A percentile compares a stretch with the other conserved stretches of the same genome.
These are phyloP conservation scores for Ensete glaucum DNA, from an alignment of 176 grass and related monocot genomes.

Conservation along the genomic window DNA sequence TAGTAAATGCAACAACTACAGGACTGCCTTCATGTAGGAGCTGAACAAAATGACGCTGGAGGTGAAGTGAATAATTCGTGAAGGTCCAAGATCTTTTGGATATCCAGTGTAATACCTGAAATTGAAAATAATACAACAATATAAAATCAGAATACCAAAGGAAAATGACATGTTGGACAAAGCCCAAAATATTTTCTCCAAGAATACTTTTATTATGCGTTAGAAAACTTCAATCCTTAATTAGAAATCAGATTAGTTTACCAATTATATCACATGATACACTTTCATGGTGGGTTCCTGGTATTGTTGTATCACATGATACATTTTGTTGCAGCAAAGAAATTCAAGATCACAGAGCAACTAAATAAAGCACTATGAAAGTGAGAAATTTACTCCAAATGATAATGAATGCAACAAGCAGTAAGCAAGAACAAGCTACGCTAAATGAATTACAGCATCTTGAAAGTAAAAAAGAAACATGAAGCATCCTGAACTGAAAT, in stretches of 20 bases:
- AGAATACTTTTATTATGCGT: not conserved
- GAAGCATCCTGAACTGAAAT: no score
- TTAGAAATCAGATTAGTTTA: not conserved
- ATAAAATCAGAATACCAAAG: not conserved
- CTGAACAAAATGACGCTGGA: constrained; percentile 78
- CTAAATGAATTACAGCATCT: no score
- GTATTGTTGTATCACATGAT: no score
- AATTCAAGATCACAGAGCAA: no score
- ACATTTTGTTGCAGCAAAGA: no score
- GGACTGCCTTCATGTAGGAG: constrained; percentile 71
- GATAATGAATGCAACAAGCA: no score
- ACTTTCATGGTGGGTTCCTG: no score
- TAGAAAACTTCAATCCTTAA: not conserved
- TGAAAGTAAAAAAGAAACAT: no score
- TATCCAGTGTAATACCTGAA: constrained; percentile 91
- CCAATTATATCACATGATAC: no score
- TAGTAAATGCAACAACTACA: constrained; percentile 88
- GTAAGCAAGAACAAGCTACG: no score
- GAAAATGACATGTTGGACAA: constrained; percentile 1
- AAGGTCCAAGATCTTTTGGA: constrained; percentile 78
- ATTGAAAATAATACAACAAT: constrained; percentile 1
- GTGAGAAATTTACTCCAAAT: no score
- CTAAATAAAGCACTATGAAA: no score
- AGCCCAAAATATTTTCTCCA: not conserved
- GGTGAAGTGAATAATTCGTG: constrained; percentile 71